Percentiles rank a stretch among this genome's conserved stretches.
phyloP scores from a whole-genome alignment of 2,329 filamentous ascomycete genomes.

The Fusarium sp. region DNA sequence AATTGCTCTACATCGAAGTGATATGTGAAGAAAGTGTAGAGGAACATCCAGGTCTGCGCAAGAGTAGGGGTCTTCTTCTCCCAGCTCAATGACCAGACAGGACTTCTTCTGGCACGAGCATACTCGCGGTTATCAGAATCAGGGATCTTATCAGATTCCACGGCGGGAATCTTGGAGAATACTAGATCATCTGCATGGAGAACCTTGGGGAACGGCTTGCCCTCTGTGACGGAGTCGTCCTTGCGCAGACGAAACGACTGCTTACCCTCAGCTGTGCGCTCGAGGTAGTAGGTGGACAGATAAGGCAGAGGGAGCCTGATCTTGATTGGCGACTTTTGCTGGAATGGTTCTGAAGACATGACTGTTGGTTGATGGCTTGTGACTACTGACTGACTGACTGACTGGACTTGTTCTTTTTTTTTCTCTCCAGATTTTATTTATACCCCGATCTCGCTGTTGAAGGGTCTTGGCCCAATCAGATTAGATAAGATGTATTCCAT shows the following conservation, averaged over 20 bases:
- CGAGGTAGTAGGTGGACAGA: conserved; percentile 39
- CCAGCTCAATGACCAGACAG: conserved; percentile 54
- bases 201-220: conserved; percentile 28
- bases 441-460: conserved; percentile 25
- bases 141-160: conserved; percentile 36
- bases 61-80: conserved; percentile 50
- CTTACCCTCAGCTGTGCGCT: conserved; percentile 15
- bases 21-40: conserved; percentile 56
- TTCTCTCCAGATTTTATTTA: conserved; percentile 36
- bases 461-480: conserved; percentile 23
- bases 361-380: conserved; percentile 10
- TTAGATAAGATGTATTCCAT: conserved; percentile 16
- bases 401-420: too few relatives aligned
- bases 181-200: conserved; percentile 32
- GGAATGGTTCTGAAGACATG: conserved; percentile 35
- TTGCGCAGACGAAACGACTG: conserved; percentile 34
- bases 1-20: conserved; percentile 35
- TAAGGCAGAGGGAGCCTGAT: conserved; percentile 47
- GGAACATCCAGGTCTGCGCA: conserved; percentile 58
- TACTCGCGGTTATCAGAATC: conserved; percentile 52
- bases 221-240: conserved; percentile 24
- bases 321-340: conserved; percentile 49
- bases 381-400: not conserved
- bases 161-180: conserved; percentile 27
- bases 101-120: conserved; percentile 58